Conservation (phyloP, 208 protist species). For the Wallacemonas sp. region DNA sequence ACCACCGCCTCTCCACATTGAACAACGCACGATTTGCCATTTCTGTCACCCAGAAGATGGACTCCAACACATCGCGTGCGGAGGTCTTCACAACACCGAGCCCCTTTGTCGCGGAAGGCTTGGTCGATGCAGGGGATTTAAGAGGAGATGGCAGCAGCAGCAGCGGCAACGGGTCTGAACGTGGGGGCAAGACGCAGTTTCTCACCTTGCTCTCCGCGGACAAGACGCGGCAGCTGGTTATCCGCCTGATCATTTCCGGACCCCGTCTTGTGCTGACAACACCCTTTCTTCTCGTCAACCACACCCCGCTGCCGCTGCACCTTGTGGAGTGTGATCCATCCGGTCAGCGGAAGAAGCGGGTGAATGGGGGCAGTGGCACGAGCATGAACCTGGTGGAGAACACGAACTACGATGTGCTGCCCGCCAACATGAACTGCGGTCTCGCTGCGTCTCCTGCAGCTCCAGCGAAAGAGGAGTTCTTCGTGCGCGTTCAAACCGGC, state of each 20-base stretch:
- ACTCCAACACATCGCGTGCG: background rate
- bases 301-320: constrained; percentile 59
- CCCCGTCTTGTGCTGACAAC: constrained; percentile 55
- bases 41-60: background rate
- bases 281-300: constrained; percentile 75
- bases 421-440: constrained; percentile 47
- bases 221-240: constrained; percentile 36
- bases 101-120: constrained; percentile 7
- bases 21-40: background rate
- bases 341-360: constrained; percentile 7
- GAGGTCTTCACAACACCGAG: constrained; percentile 7
- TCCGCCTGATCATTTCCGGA: constrained; percentile 29
- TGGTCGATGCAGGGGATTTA: background rate
- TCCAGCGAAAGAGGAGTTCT: constrained; percentile 58
- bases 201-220: constrained; percentile 30
- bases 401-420: constrained; percentile 64
- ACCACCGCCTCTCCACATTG: background rate
- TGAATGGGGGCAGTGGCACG: background rate
- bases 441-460: constrained; percentile 54
- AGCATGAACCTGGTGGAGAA: constrained; percentile 12
- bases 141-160: background rate
- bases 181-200: background rate
- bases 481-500: constrained; percentile 63
- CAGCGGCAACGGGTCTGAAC: constrained; percentile 14
- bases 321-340: constrained; percentile 45